Conservation (phyloP, 208 protist species). For the Trypanosoma conorhini region DNA sequence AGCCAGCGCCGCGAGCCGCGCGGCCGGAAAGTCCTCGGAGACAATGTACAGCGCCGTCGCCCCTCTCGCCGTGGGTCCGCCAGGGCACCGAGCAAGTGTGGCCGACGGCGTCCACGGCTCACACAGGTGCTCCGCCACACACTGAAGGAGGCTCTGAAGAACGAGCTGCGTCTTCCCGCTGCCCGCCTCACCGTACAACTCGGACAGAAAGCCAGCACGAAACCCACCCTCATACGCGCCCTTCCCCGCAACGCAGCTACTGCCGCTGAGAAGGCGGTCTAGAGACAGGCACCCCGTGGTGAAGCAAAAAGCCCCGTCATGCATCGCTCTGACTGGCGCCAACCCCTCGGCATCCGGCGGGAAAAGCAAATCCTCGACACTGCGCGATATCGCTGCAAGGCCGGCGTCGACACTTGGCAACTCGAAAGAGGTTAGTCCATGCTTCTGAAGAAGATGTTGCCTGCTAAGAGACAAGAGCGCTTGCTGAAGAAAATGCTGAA, state of each 20-base stretch:
- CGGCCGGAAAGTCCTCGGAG: constrained; percentile 60
- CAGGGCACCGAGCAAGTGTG: not conserved
- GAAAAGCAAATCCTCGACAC: constrained; percentile 13
- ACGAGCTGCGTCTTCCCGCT: constrained; percentile 78
- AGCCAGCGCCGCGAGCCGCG: constrained; percentile 31
- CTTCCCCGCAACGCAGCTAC: not conserved
- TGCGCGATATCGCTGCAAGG: constrained; percentile 1
- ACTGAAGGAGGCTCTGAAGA: constrained; percentile 60
- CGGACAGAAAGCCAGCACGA: constrained; percentile 55
- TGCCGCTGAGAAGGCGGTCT: constrained; percentile 36
- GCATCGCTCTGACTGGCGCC: not conserved
- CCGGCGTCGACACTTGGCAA: not conserved
- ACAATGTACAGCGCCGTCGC: constrained; percentile 51
- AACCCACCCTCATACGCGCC: constrained; percentile 32
- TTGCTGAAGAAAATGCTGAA: constrained; percentile 22
- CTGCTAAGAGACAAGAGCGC: constrained; percentile 9
- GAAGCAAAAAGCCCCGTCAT: constrained; percentile 23
- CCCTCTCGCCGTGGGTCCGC: not conserved
- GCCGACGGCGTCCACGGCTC: not conserved
- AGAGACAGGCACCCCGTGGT: constrained; percentile 39
- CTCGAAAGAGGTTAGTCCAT: not conserved
- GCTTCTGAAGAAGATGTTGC: constrained; percentile 14
- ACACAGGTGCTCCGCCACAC: constrained; percentile 34
- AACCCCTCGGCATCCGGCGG: not conserved
- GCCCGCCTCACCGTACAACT: constrained; percentile 76